Percentiles rank a stretch among this genome's conserved stretches.
Conservation (phyloP, 2,329 filamentous ascomycete genomes). For the Pseudogymnoascus sp. region DNA sequence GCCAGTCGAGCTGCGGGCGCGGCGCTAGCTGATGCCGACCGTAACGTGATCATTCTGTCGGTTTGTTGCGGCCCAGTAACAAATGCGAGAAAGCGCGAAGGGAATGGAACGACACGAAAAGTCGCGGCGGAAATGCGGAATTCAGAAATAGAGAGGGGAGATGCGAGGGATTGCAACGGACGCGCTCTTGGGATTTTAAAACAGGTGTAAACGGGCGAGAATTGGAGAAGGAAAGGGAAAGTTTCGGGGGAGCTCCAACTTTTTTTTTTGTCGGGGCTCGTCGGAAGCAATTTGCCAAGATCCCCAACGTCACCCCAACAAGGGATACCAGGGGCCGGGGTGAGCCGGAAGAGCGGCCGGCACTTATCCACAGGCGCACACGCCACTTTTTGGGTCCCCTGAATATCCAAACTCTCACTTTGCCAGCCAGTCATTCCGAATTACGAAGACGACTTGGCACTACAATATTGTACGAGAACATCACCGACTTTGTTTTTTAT, state of each 20-base stretch:
- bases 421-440: no score
- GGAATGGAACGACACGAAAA: background rate
- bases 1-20: conserved; percentile 18
- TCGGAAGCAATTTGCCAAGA: conserved; percentile 4
- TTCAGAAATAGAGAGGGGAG: background rate
- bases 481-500: background rate
- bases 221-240: background rate
- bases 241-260: background rate
- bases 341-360: background rate
- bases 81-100: background rate
- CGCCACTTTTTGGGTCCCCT: background rate
- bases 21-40: conserved; percentile 23
- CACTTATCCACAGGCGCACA: background rate
- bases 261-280: background rate
- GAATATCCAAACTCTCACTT: background rate
- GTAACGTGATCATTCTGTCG: conserved; percentile 13
- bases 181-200: background rate
- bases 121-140: background rate
- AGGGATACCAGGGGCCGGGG: background rate
- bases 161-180: background rate
- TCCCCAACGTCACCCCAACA: background rate
- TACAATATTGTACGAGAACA: background rate
- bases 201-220: background rate
- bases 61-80: background rate
- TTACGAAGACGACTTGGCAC: background rate